Base-by-base conservation (phyloP, 108 stramenopile species). In the Schizochytrium sp. region DNA sequence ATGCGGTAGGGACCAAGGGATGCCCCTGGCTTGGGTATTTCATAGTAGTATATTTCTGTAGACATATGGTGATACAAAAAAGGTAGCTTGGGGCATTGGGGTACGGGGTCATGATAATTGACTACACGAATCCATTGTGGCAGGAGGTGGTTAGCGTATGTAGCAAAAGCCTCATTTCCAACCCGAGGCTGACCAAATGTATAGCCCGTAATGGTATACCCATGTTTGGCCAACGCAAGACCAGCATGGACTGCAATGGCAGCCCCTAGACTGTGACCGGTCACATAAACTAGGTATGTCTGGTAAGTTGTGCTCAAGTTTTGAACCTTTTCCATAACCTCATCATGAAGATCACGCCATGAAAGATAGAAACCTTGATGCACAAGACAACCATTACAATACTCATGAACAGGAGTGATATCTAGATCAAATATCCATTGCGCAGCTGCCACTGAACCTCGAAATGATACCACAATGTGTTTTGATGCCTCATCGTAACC, bases 341-440 rank as follows among this genome's bases (percentile, higher is more conserved):
- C 50, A 5, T 49, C 0, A 10, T 53, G 50, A 47, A 83, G 40
- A 17, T 83, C 76, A n/a, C 55, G 28, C 50, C 47, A 83, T 5
- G 76, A 49, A 1, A 55, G 0, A 55, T 83, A 83, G 28, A 83
- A 83, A 0, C 76, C 76, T 83, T 83, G 50, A 42, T 83, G 76
- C 47, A 83, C 76, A 38, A 83, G 53, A 42, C 76, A 83, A 10
- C 55, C 53, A 8, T 83, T 56, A 2, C 76, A 83, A 53, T 83
- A 83, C 76, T 47, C 53, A 10, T 83, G 50, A 17, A 83, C 40
- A 40, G 53, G 76, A 5, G 47, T 49, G 5, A 83, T 40, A 40
- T 83, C 76, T 0, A 83, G 76, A 2, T 83, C 76, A 55, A 47
- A 83, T 55, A 83, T 83, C 76, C 76, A 83, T 53, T 83, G 76